A percentile compares a stretch with the other conserved stretches of the same genome.
Conservation (phyloP, 2,329 filamentous ascomycete genomes). For the Cladorrhinum sp. region DNA sequence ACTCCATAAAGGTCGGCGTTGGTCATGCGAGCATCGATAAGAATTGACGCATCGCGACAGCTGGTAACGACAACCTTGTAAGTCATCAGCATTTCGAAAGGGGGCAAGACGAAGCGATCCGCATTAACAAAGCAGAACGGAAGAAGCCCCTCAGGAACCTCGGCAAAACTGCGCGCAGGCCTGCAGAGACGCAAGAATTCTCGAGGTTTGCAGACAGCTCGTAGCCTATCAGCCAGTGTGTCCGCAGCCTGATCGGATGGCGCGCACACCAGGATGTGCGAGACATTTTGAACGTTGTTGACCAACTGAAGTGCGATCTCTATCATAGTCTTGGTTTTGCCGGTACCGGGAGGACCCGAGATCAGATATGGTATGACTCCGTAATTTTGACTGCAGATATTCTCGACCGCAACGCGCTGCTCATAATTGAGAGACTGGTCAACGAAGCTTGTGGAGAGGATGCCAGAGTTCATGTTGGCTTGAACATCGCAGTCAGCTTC, state of each 20-base stretch:
- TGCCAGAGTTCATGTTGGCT: slow-evolving; percentile 18
- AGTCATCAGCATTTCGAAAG: slow-evolving; percentile 20
- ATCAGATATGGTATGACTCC: slow-evolving; percentile 28
- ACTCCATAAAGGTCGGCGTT: slow-evolving; percentile 25
- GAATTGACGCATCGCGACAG: slow-evolving; percentile 26
- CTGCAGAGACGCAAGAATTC: slow-evolving; percentile 27
- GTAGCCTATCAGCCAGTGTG: slow-evolving; percentile 23
- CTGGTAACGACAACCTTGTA: slow-evolving; percentile 26
- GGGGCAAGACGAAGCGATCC: slow-evolving; percentile 20
- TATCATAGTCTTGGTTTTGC: slow-evolving; percentile 29
- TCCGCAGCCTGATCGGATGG: slow-evolving; percentile 28
- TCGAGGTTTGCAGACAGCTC: slow-evolving; percentile 9
- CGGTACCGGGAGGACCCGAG: slow-evolving; percentile 28
- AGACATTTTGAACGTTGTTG: slow-evolving; percentile 13
- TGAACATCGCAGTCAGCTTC: slow-evolving; percentile 23
- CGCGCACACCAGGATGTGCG: slow-evolving; percentile 28
- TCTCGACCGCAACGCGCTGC: slow-evolving; percentile 26
- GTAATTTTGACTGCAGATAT: slow-evolving; percentile 23
- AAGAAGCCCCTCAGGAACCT: slow-evolving; percentile 21
- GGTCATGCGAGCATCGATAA: slow-evolving; percentile 23
- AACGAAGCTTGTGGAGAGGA: slow-evolving; percentile 15
- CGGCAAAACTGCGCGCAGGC: slow-evolving; percentile 22
- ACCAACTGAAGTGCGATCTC: slow-evolving; percentile 26
- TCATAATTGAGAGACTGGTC: slow-evolving; percentile 23
- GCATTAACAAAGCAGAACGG: slow-evolving; percentile 23